Evolutionary conservation across 768 basidiomycete genomes (phyloP).

Genomic region (Xanthoconium purpureum): DNA sequence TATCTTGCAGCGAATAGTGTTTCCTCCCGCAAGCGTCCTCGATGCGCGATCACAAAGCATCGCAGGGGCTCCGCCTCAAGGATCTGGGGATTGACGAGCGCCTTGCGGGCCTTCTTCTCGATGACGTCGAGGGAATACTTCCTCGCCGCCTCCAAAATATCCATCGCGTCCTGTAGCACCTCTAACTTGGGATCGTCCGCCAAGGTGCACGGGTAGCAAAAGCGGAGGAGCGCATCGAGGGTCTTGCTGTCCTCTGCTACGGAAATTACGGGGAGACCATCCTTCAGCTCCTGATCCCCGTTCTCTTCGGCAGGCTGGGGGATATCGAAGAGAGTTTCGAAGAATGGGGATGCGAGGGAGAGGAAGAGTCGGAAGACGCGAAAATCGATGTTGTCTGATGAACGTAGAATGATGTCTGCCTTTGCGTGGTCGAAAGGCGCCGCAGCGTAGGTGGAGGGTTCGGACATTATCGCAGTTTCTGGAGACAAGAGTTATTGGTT

Average conservation of each 20-base stretch:
- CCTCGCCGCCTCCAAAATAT: not conserved
- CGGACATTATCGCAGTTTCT: not conserved
- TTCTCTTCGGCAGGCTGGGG: not conserved
- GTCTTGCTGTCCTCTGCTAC: not conserved
- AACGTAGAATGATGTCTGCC: not conserved
- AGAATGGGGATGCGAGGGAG: not conserved
- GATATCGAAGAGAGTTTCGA: not conserved
- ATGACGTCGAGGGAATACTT: not conserved
- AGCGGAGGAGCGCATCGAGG: not conserved
- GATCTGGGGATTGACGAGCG: not conserved
- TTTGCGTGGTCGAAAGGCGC: not conserved
- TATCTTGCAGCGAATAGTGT: not conserved
- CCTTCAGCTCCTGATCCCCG: not conserved
- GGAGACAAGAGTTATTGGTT: not conserved
- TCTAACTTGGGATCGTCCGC: not conserved
- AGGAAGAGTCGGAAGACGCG: not conserved
- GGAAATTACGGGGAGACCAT: not conserved
- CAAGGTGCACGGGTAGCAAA: not conserved
- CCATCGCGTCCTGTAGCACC: not conserved
- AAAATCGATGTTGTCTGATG: not conserved
- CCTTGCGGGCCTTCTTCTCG: not conserved
- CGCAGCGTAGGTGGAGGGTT: not conserved
- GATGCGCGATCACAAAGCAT: not conserved
- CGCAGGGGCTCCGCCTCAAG: not conserved
- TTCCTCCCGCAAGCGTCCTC: not conserved